Evolutionary conservation across 208 protist species (phyloP), one percentile per base, ranked within the genome.

Genomic region (Crithidia fasciculata): DNA sequence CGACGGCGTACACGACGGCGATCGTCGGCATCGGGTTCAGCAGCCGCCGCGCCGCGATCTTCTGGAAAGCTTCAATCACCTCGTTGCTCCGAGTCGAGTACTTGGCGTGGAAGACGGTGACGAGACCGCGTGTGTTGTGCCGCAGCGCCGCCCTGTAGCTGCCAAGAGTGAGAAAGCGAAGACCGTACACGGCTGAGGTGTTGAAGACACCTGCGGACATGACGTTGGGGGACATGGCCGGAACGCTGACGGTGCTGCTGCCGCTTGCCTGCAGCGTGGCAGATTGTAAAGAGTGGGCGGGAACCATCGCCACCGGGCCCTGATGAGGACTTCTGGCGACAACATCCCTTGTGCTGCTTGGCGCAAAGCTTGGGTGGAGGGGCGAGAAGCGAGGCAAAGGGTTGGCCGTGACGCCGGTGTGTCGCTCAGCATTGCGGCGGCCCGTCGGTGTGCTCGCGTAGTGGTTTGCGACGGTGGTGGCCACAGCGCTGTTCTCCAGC

Each of bases 71-170:
- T 18, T 78, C 68, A 6, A 93, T 73, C 28, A 81, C 76, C 44
- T 87, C 80, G 63, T 87, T 88, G 64, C 88, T 94, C 60, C 89
- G 87, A 19, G 62, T 50, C 28, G 83, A 90, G 74, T 92, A 94
- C 74, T 88, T 88, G 16, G 87, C 91, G 78, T 96, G 91, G 71
- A 96, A 96, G 72, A 96, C 67, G 45, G 91, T 86, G 28, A 96
- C 77, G 16, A 91, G 69, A 7, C 91, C 91, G 65, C 70, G 80
- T 8, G 62, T 71, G 74, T 89, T 93, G 43, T 54, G 61, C 19
- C 53, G 63, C 47, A 96, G 69, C 19, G 77, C 55, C 10, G 80
- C 69, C 13, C 74, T 53, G 53, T 88, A 85, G 78, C 88, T 96
- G 55, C 74, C 45, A 16, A 94, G 28, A 8, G 82, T 87, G 44